Base-by-base conservation (phyloP, 257 asterid genomes). In the Primulina huaijiensis region DNA sequence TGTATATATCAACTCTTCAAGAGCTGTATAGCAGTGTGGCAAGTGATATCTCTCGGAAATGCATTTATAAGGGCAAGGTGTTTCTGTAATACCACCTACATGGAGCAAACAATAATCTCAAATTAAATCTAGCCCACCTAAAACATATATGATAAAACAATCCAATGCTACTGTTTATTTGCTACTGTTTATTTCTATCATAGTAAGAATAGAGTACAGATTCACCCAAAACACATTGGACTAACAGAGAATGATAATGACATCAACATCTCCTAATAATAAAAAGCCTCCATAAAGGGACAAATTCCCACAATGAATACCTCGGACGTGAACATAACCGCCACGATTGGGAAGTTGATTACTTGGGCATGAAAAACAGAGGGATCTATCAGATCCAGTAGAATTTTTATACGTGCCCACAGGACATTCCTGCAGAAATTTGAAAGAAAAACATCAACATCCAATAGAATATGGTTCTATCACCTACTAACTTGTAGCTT, bases 1-100 rank as follows among this genome's bases (percentile, higher is more conserved):
- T 58, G 98, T 91, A 81, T 94, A 88, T 69, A 94, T 86, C 82
- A 94, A 79, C 82, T 94, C 99, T 74, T 94, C 99, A 67, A 94
- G 96, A 68, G 99, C 92, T 33, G 99, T 94, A 80, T 89, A 94
- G 82, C 99, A 94, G 66, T 84, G 83, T 63, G 99, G 99, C 96
- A 88, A 88, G 80, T 92, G 99, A 79, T 91, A 92, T 85, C 97
- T 85, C 68, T 89, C 98, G 1, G 95, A 85, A 69, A 91, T 72
- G 76, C 99, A 94, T 84, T 83, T 77, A 77, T 89, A 94, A 60
- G 99, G 99, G 81, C 99, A 94, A 62, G 99, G 98, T 25, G 86
- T 77, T 79, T 89, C 97, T 23, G 95, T 83, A 77, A 92, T 83
- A 65, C 99, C 99, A 78, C 99, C 99, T 94, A 84, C 33, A 37